Percentiles rank a stretch among this genome's conserved stretches.
These are phyloP conservation scores for Cadophora sp. DNA, from an alignment of 2,329 filamentous ascomycete species.

Conservation along the genomic window DNA sequence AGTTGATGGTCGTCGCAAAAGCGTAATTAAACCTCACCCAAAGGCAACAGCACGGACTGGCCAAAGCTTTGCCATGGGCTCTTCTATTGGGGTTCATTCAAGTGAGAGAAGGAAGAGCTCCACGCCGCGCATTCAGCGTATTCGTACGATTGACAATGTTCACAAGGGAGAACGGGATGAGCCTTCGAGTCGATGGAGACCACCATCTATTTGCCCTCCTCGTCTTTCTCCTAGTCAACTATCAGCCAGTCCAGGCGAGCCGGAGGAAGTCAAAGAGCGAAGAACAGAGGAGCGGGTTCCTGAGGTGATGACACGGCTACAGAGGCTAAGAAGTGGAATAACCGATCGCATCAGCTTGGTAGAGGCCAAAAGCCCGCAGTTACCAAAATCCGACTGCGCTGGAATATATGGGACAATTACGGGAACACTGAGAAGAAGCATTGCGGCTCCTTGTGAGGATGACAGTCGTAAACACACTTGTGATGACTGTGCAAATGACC, in stretches of 20 bases:
- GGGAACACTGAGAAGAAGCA: slow-evolving; percentile 18
- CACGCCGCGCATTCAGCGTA: slow-evolving; percentile 20
- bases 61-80: slow-evolving; percentile 27
- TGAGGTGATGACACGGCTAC: slow-evolving; percentile 6
- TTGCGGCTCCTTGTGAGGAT: slow-evolving; percentile 5
- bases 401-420: slow-evolving; percentile 31
- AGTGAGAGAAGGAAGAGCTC: slow-evolving; percentile 32
- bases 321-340: slow-evolving; percentile 20
- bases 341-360: slow-evolving; percentile 23
- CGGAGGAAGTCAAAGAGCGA: slow-evolving; percentile 12
- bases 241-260: slow-evolving; percentile 18
- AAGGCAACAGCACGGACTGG: slow-evolving; percentile 32
- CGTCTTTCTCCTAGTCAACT: slow-evolving; percentile 24
- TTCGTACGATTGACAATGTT: slow-evolving; percentile 35
- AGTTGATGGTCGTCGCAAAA: slow-evolving; percentile 23
- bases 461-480: slow-evolving; percentile 26
- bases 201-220: slow-evolving; percentile 34
- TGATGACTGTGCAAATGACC: slow-evolving; percentile 30
- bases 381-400: slow-evolving; percentile 21
- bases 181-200: slow-evolving; percentile 27
- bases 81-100: slow-evolving; percentile 31
- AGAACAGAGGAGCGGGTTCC: slow-evolving; percentile 8
- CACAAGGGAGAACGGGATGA: slow-evolving; percentile 30
- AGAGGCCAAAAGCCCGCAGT: slow-evolving; percentile 24
- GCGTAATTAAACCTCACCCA: slow-evolving; percentile 32